Evolutionary conservation across 1,139 yeast genomes (phyloP), one percentile per base, ranked within the genome.

Genomic region (Sugiyamaella sp.): DNA sequence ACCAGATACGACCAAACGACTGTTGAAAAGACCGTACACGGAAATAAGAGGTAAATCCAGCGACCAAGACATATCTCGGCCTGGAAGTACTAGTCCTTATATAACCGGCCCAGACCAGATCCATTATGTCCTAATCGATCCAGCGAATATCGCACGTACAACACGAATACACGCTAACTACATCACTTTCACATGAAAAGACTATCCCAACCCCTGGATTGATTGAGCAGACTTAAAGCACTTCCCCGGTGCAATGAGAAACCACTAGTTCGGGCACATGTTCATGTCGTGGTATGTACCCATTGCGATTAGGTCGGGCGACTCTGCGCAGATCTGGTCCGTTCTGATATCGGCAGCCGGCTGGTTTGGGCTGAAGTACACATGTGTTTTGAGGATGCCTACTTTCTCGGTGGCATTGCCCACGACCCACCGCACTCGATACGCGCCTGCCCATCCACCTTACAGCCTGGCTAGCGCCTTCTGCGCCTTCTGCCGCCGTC

Each of bases 211-310:
- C 48, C 48, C 48, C 48, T 44, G 48, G 40, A 24, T 24, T 41
- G 45, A 25, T 41, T 24, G 8, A 16, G 14, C 27, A n/a, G 17
- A 17, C 33, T n/a, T 16, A 14, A 16, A n/a, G 14, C 21, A 4
- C 12, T 6, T 17, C 22, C 9, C 43, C 19, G 14, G 35, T 29
- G 8, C 14, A 6, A 29, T 10, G 35, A 29, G 35, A 12, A 14
- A 44, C 48, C 48, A 44, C 48, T 44, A 44, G 21, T 44, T 24
- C 17, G 39, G 4, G 48, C 48, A 44, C 48, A 44, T 44, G 45
- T 17, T 24, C 45, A 14, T 2, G 45, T 20, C 16, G 14, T 41
- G 45, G 45, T 25, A 41, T 41, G 45, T 38, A 38, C 40, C n/a
- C 6, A 37, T 37, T 14, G 40, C 9, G 20, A 37, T 37, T 21